Evolutionary conservation across 106 monocot species (phyloP).

Genomic region (Dactylorhiza incarnata): DNA sequence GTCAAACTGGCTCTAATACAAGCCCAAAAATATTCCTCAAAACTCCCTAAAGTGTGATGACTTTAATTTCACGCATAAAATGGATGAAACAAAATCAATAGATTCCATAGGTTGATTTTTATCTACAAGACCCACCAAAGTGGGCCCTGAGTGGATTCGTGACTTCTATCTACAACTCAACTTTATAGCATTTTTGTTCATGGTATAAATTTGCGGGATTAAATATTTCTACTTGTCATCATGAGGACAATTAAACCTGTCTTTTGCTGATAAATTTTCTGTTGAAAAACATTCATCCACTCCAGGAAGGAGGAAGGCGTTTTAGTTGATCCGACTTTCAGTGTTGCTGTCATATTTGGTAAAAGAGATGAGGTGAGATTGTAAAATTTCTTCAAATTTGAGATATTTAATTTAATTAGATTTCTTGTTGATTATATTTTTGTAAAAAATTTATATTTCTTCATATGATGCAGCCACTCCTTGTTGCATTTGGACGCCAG

Average conservation of each 20-base stretch:
- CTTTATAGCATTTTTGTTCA: neutral
- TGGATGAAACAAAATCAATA: too few relatives aligned
- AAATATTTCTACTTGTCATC: neutral
- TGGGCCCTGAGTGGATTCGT: neutral
- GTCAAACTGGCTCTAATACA: too few relatives aligned
- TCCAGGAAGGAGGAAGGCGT: constrained; percentile 58
- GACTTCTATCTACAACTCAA: neutral
- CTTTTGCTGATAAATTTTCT: neutral
- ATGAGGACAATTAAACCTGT: neutral
- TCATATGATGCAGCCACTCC: constrained; percentile 46
- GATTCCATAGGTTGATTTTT: too few relatives aligned
- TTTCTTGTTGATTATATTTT: constrained; percentile 3
- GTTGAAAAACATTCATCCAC: neutral
- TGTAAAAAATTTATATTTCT: neutral
- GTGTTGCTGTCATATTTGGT: constrained; percentile 67
- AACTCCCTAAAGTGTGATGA: too few relatives aligned
- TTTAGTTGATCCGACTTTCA: constrained; percentile 45
- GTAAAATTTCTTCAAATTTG: neutral
- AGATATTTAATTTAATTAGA: neutral
- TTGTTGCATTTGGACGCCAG: constrained; percentile 76
- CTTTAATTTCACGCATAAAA: too few relatives aligned
- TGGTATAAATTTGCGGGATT: neutral
- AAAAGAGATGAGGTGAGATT: constrained; percentile 81
- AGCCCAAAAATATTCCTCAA: too few relatives aligned
- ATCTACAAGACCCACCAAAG: too few relatives aligned